These are phyloP conservation scores for Aspergillus amoenus DNA, from an alignment of 2,329 filamentous ascomycete genomes.

Conservation along the genomic window DNA sequence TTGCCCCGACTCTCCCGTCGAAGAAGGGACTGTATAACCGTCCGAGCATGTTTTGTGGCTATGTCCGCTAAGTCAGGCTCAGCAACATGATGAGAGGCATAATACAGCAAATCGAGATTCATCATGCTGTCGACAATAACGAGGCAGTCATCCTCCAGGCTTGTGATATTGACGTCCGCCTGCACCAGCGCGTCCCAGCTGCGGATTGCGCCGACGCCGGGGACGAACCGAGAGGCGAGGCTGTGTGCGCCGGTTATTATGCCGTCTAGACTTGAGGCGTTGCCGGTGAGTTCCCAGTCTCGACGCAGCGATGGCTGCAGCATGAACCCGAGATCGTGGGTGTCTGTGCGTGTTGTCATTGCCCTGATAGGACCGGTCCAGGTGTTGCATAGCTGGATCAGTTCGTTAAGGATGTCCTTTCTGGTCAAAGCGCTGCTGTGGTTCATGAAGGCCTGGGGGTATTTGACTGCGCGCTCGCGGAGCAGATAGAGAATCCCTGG, in stretches of 20 bases:
- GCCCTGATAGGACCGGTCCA: constrained; percentile 19
- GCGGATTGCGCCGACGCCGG: constrained; percentile 41
- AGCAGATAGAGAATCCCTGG: constrained; percentile 18
- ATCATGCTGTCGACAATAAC: constrained; percentile 15
- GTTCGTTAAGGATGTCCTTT: neutral
- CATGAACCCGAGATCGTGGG: constrained; percentile 57
- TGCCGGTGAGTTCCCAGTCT: constrained; percentile 48
- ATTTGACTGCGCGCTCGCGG: constrained; percentile 17
- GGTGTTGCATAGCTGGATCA: constrained; percentile 9
- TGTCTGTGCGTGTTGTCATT: constrained; percentile 45
- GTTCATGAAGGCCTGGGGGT: neutral
- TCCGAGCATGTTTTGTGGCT: constrained; percentile 19
- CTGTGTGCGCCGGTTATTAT: constrained; percentile 20
- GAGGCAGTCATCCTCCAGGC: constrained; percentile 6
- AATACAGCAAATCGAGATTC: constrained; percentile 41
- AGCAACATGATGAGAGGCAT: constrained; percentile 30
- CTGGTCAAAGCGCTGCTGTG: neutral
- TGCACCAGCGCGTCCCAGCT: constrained; percentile 22
- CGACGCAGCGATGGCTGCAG: constrained; percentile 48
- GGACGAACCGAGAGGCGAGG: constrained; percentile 35
- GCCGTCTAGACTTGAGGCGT: constrained; percentile 8
- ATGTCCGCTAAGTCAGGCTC: constrained; percentile 28
- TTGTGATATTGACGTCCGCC: neutral
- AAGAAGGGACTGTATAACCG: constrained; percentile 13
- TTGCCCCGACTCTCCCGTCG: constrained; percentile 1